phyloP scores from a whole-genome alignment of 257 asterid genomes.

The Salvia rosmarinus region DNA sequence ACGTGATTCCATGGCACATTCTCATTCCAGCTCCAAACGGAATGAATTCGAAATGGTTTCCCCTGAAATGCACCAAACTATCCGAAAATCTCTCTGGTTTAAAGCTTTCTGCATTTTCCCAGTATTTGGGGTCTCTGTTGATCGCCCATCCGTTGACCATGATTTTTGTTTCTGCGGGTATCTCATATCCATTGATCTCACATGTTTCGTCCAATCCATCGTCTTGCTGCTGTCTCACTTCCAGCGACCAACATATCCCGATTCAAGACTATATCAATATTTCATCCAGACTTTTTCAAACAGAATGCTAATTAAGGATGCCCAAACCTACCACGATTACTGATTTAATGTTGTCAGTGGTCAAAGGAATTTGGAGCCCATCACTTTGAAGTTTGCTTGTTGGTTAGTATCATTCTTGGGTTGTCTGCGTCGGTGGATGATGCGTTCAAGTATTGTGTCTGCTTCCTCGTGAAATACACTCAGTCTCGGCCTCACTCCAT shows the following conservation, averaged over 20 bases:
- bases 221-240: conserved; percentile 29
- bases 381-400: too few relatives aligned
- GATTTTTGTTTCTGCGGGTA: conserved; percentile 4
- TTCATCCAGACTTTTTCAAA: too few relatives aligned
- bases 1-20: conserved; percentile 33
- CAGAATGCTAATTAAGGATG: too few relatives aligned
- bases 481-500: conserved; percentile 33
- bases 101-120: conserved; percentile 29
- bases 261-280: too few relatives aligned
- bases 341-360: conserved; percentile 30
- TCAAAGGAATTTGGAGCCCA: background rate
- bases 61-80: conserved; percentile 14
- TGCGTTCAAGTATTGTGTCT: conserved; percentile 37
- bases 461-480: conserved; percentile 26
- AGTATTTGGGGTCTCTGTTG: conserved; percentile 29
- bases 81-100: conserved; percentile 37
- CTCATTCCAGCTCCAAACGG: conserved; percentile 44
- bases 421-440: conserved; percentile 33
- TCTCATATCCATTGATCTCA: conserved; percentile 28
- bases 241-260: conserved; percentile 30
- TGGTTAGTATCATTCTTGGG: too few relatives aligned
- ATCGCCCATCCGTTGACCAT: conserved; percentile 36
- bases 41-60: conserved; percentile 20
- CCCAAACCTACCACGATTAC: conserved; percentile 25
- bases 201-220: conserved; percentile 12